Percentiles rank a stretch among this genome's conserved stretches.
These are phyloP conservation scores for Lasiosphaeris hirsuta DNA, from an alignment of 495 filamentous ascomycete species.

Conservation along the genomic window DNA sequence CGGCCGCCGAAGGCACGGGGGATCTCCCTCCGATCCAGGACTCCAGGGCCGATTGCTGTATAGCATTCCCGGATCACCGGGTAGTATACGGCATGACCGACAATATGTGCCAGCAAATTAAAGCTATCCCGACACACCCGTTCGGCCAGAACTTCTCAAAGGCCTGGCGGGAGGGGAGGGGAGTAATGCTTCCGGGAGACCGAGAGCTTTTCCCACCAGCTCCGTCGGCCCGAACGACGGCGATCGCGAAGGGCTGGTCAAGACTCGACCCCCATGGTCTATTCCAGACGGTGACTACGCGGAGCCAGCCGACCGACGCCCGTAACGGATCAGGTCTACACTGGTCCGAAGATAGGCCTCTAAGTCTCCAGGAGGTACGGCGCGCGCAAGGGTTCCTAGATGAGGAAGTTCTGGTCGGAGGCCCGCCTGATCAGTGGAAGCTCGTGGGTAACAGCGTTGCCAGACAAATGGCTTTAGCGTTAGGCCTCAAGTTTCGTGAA, in stretches of 20 bases:
- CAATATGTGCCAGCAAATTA: constrained; percentile 35
- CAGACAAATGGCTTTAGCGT: constrained; percentile 57
- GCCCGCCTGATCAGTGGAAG: constrained; percentile 48
- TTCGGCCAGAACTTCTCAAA: constrained; percentile 45
- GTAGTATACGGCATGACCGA: constrained; percentile 30
- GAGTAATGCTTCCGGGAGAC: constrained; percentile 38
- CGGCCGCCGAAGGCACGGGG: constrained; percentile 45
- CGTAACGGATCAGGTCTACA: constrained; percentile 52
- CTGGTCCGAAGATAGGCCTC: constrained; percentile 54
- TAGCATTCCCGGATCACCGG: constrained; percentile 64
- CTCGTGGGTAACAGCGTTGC: constrained; percentile 71
- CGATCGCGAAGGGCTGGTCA: constrained; percentile 41
- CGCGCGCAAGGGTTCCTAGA: constrained; percentile 66
- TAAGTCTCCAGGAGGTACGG: constrained; percentile 60
- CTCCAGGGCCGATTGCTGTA: constrained; percentile 49
- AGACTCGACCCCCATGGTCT: constrained; percentile 50
- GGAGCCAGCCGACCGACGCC: constrained; percentile 41
- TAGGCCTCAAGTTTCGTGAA: constrained; percentile 59
- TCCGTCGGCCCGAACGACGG: constrained; percentile 5
- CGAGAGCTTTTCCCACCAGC: constrained; percentile 29
- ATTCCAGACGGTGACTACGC: constrained; percentile 57
- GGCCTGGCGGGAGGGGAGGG: constrained; percentile 35
- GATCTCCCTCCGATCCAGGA: constrained; percentile 61
- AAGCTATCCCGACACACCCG: constrained; percentile 42
- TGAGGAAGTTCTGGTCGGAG: constrained; percentile 62